Base-by-base conservation (phyloP, 1,139 yeast species). In the Sugiyamaella xylanicola region DNA sequence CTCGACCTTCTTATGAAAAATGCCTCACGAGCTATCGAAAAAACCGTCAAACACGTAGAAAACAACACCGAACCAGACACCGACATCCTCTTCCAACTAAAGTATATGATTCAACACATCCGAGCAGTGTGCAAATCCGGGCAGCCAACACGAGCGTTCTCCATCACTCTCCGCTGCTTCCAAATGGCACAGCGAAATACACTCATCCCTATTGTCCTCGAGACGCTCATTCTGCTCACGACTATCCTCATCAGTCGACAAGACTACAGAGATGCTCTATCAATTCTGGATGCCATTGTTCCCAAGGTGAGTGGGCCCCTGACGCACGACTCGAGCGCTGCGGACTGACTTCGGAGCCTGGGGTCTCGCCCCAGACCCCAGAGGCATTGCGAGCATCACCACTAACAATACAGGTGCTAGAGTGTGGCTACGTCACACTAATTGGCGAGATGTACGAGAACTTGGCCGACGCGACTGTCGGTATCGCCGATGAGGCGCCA, bases 201-300 rank as follows among this genome's bases (percentile, higher is more conserved):
- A 9, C 36, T 67, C n/a, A 53, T 63, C 2, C 60, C 65, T 3
- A 49, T 58, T 8, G 63, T 62, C 9, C 56, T 63, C 16, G 69
- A 67, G 43, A 63, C 70, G 1, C 54, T 65, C 5, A 57, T 66
- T 7, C 51, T 66, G 7, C 51, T 68, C 39, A 59, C 67, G 7
- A 44, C 48, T n/a, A 59, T 68, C 8, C 60, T 65, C 40, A 59
- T 54, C 29, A 49, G 56, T 20, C 59, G 60, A 16, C 59, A 54
- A 9, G 56, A 62, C 36, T 59, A 59, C 27, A 49, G 55, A 1
- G 69, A 66, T 32, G 61, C 71, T 1, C 41, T 65, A n/a, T 50
- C 60, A 1, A 45, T 68, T 11, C 42, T 69, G 3, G 69, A 68
- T 45, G 54, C 56, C 2, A 36, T 61, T 7, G 63, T 68, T 65